phyloP scores from a whole-genome alignment of 495 filamentous ascomycete genomes.

The Podospora anserina region DNA sequence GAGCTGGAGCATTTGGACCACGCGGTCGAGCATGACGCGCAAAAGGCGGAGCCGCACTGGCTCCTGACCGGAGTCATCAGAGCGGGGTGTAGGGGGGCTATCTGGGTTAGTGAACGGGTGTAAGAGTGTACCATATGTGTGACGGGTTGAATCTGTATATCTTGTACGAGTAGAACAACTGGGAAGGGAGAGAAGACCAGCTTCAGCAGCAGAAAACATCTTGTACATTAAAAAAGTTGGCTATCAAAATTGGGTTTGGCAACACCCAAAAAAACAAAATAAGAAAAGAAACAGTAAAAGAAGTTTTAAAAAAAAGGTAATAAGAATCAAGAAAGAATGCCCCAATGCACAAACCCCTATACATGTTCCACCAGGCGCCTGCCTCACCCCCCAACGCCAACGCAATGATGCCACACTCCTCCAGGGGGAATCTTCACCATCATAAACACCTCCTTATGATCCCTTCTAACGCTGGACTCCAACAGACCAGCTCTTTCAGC shows the following conservation, averaged over 20 bases:
- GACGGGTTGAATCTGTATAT: not conserved
- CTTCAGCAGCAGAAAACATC: not conserved
- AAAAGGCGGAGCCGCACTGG: conserved; percentile 83
- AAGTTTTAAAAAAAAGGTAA: not conserved
- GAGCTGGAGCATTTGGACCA: conserved; percentile 96
- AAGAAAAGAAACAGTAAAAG: conserved; percentile 3
- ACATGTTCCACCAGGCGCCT: not conserved
- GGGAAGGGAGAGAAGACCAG: not conserved
- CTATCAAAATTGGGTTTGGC: not conserved
- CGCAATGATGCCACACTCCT: not conserved
- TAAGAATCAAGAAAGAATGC: not conserved
- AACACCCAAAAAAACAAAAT: not conserved
- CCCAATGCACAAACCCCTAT: not conserved
- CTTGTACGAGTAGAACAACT: not conserved
- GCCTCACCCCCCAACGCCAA: conserved; percentile 3
- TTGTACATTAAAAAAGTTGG: not conserved
- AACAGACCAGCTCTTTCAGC: not conserved
- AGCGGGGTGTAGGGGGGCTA: conserved; percentile 82
- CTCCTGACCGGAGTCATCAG: conserved; percentile 84
- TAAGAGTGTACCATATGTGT: conserved; percentile 35
- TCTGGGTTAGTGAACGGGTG: conserved; percentile 86
- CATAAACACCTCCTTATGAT: not conserved
- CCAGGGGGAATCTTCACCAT: no score
- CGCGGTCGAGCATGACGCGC: conserved; percentile 87
- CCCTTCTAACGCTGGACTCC: not conserved